Evolutionary conservation across 2,329 filamentous ascomycete species (phyloP), one percentile per base, ranked within the genome.

Genomic region (Aspergillus luchuensis): DNA sequence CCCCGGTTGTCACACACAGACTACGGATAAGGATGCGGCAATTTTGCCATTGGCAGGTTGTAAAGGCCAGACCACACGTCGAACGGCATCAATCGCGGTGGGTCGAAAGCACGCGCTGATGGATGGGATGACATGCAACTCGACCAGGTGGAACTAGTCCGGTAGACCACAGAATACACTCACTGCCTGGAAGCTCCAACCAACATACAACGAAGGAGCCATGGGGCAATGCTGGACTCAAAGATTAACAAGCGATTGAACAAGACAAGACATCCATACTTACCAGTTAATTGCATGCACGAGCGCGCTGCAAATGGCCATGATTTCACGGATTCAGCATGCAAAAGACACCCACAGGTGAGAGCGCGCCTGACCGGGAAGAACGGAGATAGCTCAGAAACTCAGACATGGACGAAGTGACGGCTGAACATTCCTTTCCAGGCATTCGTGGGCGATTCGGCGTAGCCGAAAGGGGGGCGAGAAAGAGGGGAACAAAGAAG

Each of bases 401-500:
- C 23, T 25, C 23, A 25, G 23, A 25, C 23, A 25, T 25, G 23
- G 6, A 25, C 23, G 13, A 39, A 39, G 5, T 39, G 36, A 39
- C 13, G 10, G 36, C 36, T 39, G 36, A 13, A 2, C 13, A 39
- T 2, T 5, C 36, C 36, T 39, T 25, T 25, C 23, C 36, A 5
- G 5, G 36, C 2, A 39, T 39, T 5, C 36, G 13, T 39, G 13
- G 36, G 13, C 36, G 10, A 39, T 5, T 39, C 36, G 13, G 36
- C 2, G 36, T 39, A 2, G 36, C 36, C 13, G n/a, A 39, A 15
- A 13, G n/a, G 13, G 13, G 36, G 13, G 13, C 10, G n/a, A 39
- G 36, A 39, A 15, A 39, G 53, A 59, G 58, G 30, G 47, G 62
- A 63, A 63, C 67, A 60, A 39, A 59, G 55, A 70, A 60, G 62